These are phyloP conservation scores for Phytopythium boreale DNA, from an alignment of 352 stramenopile species.

Conservation along the genomic window DNA sequence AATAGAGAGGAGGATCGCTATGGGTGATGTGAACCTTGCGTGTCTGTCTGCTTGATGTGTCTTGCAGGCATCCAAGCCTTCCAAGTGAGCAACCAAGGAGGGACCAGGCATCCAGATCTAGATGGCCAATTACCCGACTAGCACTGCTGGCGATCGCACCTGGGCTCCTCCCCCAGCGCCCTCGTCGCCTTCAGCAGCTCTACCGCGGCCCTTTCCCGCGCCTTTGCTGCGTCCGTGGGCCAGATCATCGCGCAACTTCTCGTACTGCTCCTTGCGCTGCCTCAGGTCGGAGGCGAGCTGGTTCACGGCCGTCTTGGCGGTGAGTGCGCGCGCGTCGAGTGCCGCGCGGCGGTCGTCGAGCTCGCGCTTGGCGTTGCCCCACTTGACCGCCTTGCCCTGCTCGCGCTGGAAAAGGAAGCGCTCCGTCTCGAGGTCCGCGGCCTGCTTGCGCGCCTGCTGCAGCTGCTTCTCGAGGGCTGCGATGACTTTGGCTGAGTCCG, in stretches of 20 bases:
- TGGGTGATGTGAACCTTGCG: too few relatives aligned
- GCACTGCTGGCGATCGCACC: neutral
- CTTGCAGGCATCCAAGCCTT: neutral
- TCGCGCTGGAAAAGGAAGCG: slow-evolving; percentile 44
- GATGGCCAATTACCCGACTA: neutral
- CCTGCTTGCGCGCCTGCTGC: slow-evolving; percentile 20
- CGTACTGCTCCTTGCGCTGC: slow-evolving; percentile 8
- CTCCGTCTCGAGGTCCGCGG: slow-evolving; percentile 46
- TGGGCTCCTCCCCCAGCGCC: neutral
- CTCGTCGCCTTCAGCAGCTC: neutral
- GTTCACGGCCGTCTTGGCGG: slow-evolving; percentile 8
- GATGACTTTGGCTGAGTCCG: slow-evolving; percentile 15
- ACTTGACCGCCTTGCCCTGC: slow-evolving; percentile 43
- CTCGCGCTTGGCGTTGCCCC: slow-evolving; percentile 50
- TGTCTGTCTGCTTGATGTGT: neutral
- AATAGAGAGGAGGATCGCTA: too few relatives aligned
- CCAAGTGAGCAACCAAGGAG: neutral
- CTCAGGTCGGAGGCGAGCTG: slow-evolving; percentile 13
- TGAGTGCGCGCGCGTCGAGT: slow-evolving; percentile 24
- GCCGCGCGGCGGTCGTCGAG: slow-evolving; percentile 34
- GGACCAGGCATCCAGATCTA: neutral
- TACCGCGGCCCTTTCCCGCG: slow-evolving; percentile 33
- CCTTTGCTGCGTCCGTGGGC: slow-evolving; percentile 37
- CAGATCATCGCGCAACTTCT: slow-evolving; percentile 25
- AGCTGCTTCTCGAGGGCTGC: slow-evolving; percentile 34